Base-by-base conservation (phyloP, 2,329 filamentous ascomycete species). In the Amauroascus verrucosus region DNA sequence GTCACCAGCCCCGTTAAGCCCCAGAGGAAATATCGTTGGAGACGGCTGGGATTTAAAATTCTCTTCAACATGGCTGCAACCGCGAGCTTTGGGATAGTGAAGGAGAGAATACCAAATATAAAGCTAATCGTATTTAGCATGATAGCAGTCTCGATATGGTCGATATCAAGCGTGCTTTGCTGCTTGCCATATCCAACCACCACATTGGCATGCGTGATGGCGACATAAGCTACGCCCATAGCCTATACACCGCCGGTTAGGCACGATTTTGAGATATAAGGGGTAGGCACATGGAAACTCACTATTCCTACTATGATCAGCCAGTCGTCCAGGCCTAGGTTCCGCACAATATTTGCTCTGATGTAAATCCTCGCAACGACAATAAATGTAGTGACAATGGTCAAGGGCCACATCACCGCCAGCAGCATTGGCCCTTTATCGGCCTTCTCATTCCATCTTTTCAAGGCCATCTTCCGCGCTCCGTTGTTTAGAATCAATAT, bases 41-140 rank as follows among this genome's bases (percentile, higher is more conserved):
- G 30, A 16, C 54, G 57, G 24, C 63, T 60, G 0, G 72, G 71
- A 57, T 70, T 70, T 46, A 73, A 58, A 9, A 74, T 62, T 6
- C 67, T 65, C 2, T 62, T 63, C 3, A 75, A 62, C 2, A 75
- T 64, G 1, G 64, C 60, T 6, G 72, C 65, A 37, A 72, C 70
- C 32, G 70, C 71, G 8, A 73, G 62, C 59, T 75, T 75, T 3
- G 72, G 72, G 0, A 73, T 49, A 1, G 58, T 64, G 52, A 75
- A 73, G 1, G 69, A 67, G 54, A 71, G 56, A 8, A 74, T 59
- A 3, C 70, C 69, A 1, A 69, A 65, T 0, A 62, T 59, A 54
- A 73, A 73, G 18, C 63, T 66, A 35, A 65, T 59, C 11, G 69
- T 61, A 3, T 67, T 72, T 58, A 64, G 74, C 32, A 69, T 58